Evolutionary conservation across 2,329 filamentous ascomycete species (phyloP).

Genomic region (Botrytis elliptica): DNA sequence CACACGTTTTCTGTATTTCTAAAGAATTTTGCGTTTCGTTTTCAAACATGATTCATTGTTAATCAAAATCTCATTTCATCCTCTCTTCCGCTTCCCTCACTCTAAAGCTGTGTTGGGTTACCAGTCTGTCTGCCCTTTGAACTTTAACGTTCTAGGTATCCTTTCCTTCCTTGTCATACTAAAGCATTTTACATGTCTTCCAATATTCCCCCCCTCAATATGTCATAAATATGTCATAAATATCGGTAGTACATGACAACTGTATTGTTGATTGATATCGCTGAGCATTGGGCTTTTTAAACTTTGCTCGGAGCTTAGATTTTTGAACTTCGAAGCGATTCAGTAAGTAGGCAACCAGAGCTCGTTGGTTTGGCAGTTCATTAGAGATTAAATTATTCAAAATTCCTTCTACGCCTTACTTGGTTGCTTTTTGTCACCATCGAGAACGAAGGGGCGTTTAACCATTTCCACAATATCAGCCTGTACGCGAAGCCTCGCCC

Average conservation of each 20-base stretch:
- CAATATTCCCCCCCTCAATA: too few relatives aligned
- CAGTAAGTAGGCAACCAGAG: not conserved
- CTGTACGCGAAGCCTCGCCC: slow-evolving; percentile 1
- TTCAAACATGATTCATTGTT: not conserved
- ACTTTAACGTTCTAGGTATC: not conserved
- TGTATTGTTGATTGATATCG: not conserved
- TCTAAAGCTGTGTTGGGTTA: not conserved
- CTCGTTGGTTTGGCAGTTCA: not conserved
- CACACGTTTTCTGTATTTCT: not conserved
- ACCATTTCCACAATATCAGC: not conserved
- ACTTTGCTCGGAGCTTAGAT: not conserved
- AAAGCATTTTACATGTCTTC: not conserved
- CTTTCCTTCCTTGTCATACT: not conserved
- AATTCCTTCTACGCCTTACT: not conserved
- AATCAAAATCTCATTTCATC: not conserved
- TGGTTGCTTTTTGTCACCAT: not conserved
- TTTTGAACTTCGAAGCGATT: not conserved
- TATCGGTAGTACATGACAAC: not conserved
- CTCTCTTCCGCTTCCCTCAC: not conserved
- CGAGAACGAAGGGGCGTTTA: not conserved
- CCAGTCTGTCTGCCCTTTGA: not conserved
- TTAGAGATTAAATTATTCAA: not conserved
- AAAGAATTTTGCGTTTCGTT: not conserved
- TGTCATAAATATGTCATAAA: not conserved
- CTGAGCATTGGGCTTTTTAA: not conserved